A percentile compares a stretch with the other conserved stretches of the same genome.
Evolutionary conservation across 768 basidiomycete species (phyloP).

Genomic region (Dacryopinax primogenitus): DNA sequence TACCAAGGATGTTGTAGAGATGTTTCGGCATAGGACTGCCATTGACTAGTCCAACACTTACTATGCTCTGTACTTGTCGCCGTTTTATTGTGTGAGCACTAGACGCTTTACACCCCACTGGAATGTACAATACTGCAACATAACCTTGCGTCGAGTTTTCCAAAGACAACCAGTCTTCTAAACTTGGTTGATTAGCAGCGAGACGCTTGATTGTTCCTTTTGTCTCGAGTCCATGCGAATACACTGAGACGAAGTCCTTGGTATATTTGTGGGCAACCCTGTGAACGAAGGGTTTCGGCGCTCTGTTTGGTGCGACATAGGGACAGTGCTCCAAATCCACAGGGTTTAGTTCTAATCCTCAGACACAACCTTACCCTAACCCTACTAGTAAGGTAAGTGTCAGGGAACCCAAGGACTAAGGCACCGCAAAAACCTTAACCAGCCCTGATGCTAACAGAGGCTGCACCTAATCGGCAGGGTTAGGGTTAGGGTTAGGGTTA

Average conservation of each 20-base stretch:
- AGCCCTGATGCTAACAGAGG: neutral
- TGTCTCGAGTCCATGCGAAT: too few species aligned
- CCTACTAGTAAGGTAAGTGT: too few species aligned
- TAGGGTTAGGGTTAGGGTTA: neutral
- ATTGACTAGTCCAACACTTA: neutral
- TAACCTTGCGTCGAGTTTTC: neutral
- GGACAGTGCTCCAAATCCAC: too few species aligned
- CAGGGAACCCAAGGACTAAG: neutral
- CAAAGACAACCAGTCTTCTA: neutral
- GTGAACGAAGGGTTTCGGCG: too few species aligned
- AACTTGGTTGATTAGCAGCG: too few species aligned
- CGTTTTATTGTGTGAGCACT: neutral
- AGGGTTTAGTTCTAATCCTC: too few species aligned
- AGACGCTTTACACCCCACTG: neutral
- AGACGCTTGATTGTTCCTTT: too few species aligned
- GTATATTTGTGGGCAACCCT: too few species aligned
- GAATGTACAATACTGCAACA: conserved; percentile 6
- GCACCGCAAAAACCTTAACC: too few species aligned
- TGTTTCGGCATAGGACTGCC: neutral
- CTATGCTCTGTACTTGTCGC: neutral
- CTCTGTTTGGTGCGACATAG: too few species aligned
- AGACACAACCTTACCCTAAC: too few species aligned
- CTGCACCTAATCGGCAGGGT: neutral
- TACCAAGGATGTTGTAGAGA: neutral
- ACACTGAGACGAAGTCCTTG: too few species aligned